phyloP scores from a whole-genome alignment of 1,284 basidiomycete genomes.

The Naganishia liquefaciens region DNA sequence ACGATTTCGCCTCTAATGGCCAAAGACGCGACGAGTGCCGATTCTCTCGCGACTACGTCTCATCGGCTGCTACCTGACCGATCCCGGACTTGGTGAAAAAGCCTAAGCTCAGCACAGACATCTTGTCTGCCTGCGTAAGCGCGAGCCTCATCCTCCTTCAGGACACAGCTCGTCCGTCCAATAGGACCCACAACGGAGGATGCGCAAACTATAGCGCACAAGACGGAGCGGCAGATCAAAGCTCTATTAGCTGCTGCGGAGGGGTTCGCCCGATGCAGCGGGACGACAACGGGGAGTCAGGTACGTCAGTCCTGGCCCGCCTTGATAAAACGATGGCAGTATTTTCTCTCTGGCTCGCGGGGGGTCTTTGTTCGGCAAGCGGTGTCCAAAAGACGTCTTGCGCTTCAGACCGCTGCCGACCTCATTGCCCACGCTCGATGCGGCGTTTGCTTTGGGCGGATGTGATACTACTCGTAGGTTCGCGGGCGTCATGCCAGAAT shows the following conservation, averaged over 20 bases:
- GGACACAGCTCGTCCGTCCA: slow-evolving; percentile 70
- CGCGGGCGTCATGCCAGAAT: no score
- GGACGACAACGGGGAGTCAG: slow-evolving; percentile 42
- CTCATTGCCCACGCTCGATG: slow-evolving; percentile 30
- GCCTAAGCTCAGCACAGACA: slow-evolving; percentile 20
- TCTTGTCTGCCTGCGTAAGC: slow-evolving; percentile 48
- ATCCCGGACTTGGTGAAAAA: slow-evolving; percentile 7
- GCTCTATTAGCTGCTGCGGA: slow-evolving; percentile 60
- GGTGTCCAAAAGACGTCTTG: slow-evolving; percentile 46
- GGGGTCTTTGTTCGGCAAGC: slow-evolving; percentile 37
- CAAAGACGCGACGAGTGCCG: no score
- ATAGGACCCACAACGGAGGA: slow-evolving; percentile 46
- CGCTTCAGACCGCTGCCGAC: slow-evolving; percentile 31
- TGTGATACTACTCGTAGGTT: slow-evolving; percentile 26
- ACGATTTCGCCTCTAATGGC: no score
- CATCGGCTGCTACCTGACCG: slow-evolving; percentile 56
- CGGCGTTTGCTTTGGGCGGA: slow-evolving; percentile 17
- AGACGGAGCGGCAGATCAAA: slow-evolving; percentile 38
- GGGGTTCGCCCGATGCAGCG: slow-evolving; percentile 69
- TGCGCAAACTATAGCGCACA: slow-evolving; percentile 35
- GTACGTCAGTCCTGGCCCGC: slow-evolving; percentile 38
- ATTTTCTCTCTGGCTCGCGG: slow-evolving; percentile 38
- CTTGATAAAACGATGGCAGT: neutral
- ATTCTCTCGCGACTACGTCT: slow-evolving; percentile 27
- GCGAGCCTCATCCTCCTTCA: slow-evolving; percentile 52